Conservation (phyloP, 352 stramenopile genomes). For the Phytophthora sp. region DNA sequence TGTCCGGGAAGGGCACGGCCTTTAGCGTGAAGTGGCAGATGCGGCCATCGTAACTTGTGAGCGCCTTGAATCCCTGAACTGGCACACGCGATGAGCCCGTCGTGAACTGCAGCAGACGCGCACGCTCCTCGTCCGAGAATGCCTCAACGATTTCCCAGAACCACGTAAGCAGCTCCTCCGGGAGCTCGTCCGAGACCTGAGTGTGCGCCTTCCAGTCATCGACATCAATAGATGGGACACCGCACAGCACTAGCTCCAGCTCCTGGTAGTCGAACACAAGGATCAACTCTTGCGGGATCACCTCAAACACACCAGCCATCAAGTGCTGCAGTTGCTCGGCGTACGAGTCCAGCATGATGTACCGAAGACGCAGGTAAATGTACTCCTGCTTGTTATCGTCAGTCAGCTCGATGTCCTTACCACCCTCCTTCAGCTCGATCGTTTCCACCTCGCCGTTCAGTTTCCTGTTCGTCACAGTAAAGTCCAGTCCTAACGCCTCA, state of each 20-base stretch:
- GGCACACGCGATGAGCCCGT: constrained; percentile 88
- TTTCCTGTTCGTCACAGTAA: constrained; percentile 84
- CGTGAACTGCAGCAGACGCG: constrained; percentile 84
- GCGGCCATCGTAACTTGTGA: constrained; percentile 84
- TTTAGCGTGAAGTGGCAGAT: constrained; percentile 82
- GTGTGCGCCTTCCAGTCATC: constrained; percentile 86
- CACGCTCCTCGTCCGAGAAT: constrained; percentile 77
- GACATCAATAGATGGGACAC: constrained; percentile 81
- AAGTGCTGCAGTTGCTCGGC: constrained; percentile 93
- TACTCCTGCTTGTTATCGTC: constrained; percentile 99
- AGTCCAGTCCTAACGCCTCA: constrained; percentile 79
- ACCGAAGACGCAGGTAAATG: constrained; percentile 94
- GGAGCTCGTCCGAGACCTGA: constrained; percentile 88
- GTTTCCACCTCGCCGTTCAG: constrained; percentile 77
- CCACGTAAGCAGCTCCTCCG: constrained; percentile 74
- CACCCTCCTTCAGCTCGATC: constrained; percentile 85
- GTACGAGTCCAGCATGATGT: constrained; percentile 96
- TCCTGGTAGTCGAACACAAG: constrained; percentile 88
- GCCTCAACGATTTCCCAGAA: constrained; percentile 83
- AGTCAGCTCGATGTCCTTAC: constrained; percentile 87
- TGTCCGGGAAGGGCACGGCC: constrained; percentile 59
- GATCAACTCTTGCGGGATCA: constrained; percentile 93
- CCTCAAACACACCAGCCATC: constrained; percentile 96
- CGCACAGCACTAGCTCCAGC: constrained; percentile 82
- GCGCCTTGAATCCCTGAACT: constrained; percentile 80